These are phyloP conservation scores for Saturnispora saitoi DNA, from an alignment of 805 yeast species.

Conservation along the genomic window DNA sequence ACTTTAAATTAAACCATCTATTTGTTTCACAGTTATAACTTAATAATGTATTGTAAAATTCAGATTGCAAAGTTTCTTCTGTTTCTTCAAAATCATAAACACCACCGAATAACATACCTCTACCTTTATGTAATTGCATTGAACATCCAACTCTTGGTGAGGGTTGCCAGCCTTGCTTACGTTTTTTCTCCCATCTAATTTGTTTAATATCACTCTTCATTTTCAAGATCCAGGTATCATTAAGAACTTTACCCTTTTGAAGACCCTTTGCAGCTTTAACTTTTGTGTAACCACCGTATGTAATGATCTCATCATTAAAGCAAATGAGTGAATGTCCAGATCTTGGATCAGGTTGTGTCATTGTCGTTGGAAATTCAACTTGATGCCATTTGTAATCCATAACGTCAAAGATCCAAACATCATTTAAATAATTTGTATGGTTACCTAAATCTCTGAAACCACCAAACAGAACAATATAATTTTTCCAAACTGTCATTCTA, in stretches of 20 bases:
- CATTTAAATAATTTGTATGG: constrained; percentile 74
- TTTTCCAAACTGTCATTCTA: constrained; percentile 85
- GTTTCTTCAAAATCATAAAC: constrained; percentile 93
- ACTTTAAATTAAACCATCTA: constrained; percentile 72
- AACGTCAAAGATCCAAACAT: constrained; percentile 88
- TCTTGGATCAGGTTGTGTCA: constrained; percentile 79
- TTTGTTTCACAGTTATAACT: constrained; percentile 81
- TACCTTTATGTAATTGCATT: constrained; percentile 78
- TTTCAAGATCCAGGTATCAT: constrained; percentile 79
- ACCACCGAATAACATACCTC: constrained; percentile 93
- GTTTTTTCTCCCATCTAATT: constrained; percentile 81
- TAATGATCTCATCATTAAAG: constrained; percentile 54
- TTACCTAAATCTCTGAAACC: constrained; percentile 89
- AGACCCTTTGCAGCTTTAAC: constrained; percentile 82
- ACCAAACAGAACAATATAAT: constrained; percentile 75
- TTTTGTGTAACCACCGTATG: constrained; percentile 93
- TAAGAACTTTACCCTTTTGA: constrained; percentile 83
- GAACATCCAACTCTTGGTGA: constrained; percentile 93
- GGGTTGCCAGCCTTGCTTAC: constrained; percentile 85
- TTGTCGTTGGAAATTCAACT: constrained; percentile 76
- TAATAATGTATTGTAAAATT: constrained; percentile 69
- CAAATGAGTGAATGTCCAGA: constrained; percentile 89
- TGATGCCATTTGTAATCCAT: constrained; percentile 87
- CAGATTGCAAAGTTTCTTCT: constrained; percentile 81
- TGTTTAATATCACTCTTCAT: constrained; percentile 77